Percentiles rank a stretch among this genome's conserved stretches.
Conservation (phyloP, 352 stramenopile species). For the Globisporangium alternatum region DNA sequence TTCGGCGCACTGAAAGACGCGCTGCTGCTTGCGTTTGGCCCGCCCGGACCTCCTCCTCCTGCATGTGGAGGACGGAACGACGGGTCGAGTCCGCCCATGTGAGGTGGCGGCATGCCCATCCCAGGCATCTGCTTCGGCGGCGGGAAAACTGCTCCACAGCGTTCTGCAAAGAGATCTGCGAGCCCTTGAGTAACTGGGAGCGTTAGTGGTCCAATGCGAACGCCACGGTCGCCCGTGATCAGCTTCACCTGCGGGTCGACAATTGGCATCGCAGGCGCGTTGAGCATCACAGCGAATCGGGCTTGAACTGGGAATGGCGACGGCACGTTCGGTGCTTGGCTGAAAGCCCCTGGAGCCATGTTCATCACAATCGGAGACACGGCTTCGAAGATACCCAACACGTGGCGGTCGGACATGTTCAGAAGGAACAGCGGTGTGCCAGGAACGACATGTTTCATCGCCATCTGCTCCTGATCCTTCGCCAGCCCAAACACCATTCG, state of each 20-base stretch:
- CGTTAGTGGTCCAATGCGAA: conserved; percentile 59
- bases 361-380: conserved; percentile 67
- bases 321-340: conserved; percentile 40
- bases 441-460: conserved; percentile 57
- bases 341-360: conserved; percentile 80
- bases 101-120: conserved; percentile 20
- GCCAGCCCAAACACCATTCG: conserved; percentile 80
- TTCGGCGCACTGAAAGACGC: conserved; percentile 7
- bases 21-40: neutral
- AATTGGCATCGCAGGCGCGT: conserved; percentile 66
- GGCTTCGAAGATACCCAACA: conserved; percentile 86
- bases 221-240: conserved; percentile 57
- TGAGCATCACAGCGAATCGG: conserved; percentile 64
- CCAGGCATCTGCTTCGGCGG: conserved; percentile 28
- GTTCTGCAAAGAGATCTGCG: conserved; percentile 70
- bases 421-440: conserved; percentile 84
- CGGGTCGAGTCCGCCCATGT: conserved; percentile 11
- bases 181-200: conserved; percentile 66
- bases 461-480: conserved; percentile 67
- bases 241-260: conserved; percentile 70
- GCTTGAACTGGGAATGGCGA: conserved; percentile 76
- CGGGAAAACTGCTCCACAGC: conserved; percentile 44
- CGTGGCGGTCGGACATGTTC: conserved; percentile 81
- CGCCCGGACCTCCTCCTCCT: conserved; percentile 11
- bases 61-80: conserved; percentile 12